Conservation (phyloP, 2,329 filamentous ascomycete species). For the Geosmithia flava region DNA sequence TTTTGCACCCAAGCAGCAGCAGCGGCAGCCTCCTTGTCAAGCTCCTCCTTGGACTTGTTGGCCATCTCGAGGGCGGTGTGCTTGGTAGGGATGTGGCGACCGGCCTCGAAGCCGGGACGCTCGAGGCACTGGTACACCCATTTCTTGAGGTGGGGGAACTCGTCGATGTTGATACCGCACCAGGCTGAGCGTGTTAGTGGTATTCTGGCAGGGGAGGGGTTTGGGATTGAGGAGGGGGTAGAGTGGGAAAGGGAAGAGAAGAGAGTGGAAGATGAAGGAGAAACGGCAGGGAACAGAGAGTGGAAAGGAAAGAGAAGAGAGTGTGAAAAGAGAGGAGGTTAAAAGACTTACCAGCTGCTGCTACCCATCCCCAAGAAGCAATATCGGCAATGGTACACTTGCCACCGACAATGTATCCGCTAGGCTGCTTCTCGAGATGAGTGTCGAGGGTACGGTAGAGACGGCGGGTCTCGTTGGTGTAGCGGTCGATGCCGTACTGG, state of each 20-base stretch:
- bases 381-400: conserved; percentile 69
- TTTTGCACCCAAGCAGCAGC: conserved; percentile 53
- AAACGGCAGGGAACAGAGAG: too few species aligned
- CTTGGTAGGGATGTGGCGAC: conserved; percentile 53
- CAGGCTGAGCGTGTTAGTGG: too few species aligned
- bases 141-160: conserved; percentile 63
- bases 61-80: conserved; percentile 45
- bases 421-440: conserved; percentile 46
- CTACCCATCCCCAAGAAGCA: conserved; percentile 68
- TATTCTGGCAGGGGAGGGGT: too few species aligned
- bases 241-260: not conserved
- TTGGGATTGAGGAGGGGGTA: too few species aligned
- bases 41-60: conserved; percentile 33
- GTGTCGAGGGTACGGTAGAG: conserved; percentile 68
- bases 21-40: conserved; percentile 42
- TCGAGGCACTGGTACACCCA: conserved; percentile 64
- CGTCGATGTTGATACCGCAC: conserved; percentile 45
- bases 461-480: conserved; percentile 72
- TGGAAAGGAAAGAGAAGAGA: not conserved
- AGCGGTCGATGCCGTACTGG: conserved; percentile 70
- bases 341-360: conserved; percentile 26
- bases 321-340: too few species aligned
- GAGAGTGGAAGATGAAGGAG: not conserved
- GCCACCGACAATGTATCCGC: conserved; percentile 53
- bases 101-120: conserved; percentile 63